A percentile compares a stretch with the other conserved stretches of the same genome.
phyloP scores from a whole-genome alignment of 169 alveolate genomes.

The Perkinsus olseni region DNA sequence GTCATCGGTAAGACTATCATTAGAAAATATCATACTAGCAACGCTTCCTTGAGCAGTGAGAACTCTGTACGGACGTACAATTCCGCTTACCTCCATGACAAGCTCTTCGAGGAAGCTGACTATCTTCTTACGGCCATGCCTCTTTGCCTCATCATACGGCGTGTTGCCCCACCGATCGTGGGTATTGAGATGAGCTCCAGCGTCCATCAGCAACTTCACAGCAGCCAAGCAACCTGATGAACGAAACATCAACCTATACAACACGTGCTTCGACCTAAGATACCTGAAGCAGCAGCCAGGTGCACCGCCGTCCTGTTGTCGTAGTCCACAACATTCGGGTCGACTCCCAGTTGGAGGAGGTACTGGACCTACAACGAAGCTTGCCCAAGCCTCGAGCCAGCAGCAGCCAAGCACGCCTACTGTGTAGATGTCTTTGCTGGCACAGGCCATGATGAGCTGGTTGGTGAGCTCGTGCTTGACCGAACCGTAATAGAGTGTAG shows the following conservation, averaged over 20 bases:
- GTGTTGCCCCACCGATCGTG: not conserved
- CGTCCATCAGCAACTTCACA: not conserved
- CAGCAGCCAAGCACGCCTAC: not conserved
- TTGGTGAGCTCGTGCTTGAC: not conserved
- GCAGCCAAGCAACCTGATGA: not conserved
- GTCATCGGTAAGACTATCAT: no score
- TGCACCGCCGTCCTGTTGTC: not conserved
- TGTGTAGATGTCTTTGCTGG: not conserved
- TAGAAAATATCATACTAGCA: no score
- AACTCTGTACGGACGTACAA: no score
- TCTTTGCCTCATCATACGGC: not conserved
- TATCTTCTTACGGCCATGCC: not conserved
- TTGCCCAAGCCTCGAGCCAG: no score
- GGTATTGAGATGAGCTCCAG: not conserved
- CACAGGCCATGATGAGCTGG: not conserved
- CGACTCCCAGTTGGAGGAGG: not conserved
- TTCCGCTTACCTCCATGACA: not conserved
- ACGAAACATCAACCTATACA: not conserved
- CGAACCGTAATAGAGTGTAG: not conserved
- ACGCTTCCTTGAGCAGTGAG: no score
- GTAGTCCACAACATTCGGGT: not conserved
- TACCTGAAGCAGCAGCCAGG: not conserved
- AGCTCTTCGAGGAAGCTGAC: not conserved
- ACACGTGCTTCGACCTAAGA: not conserved
- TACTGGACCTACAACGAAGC: not conserved